phyloP scores from a whole-genome alignment of 2,329 filamentous ascomycete genomes.

The Phialophora tarda region DNA sequence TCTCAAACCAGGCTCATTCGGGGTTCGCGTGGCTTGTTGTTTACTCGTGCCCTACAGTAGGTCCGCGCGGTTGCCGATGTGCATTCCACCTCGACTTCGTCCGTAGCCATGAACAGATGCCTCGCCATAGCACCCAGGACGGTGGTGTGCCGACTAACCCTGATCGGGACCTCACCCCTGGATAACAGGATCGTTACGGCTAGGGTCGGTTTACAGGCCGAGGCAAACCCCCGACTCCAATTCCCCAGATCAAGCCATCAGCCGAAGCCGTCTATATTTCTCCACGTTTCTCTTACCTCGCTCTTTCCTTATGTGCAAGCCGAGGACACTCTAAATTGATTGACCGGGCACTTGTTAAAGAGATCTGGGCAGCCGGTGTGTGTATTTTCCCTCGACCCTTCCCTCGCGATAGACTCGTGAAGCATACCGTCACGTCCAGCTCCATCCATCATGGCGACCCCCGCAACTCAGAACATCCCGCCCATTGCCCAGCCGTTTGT shows the following conservation, averaged over 20 bases:
- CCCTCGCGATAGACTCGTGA: neutral
- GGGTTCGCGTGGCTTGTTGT: neutral
- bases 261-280: slow-evolving; percentile 14
- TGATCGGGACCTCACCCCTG: slow-evolving; percentile 4
- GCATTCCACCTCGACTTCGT: no score
- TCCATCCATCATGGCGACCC: slow-evolving; percentile 36
- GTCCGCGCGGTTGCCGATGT: neutral
- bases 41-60: neutral
- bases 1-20: slow-evolving; percentile 19
- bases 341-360: neutral
- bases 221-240: slow-evolving; percentile 15
- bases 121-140: neutral
- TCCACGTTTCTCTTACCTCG: slow-evolving; percentile 1
- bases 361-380: neutral
- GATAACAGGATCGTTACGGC: neutral
- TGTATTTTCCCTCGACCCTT: neutral
- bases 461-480: slow-evolving; percentile 60
- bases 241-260: slow-evolving; percentile 17
- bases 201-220: slow-evolving; percentile 1
- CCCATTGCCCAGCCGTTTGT: slow-evolving; percentile 67
- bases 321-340: neutral
- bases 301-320: neutral
- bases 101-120: no score
- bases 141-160: neutral
- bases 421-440: neutral